A percentile compares a stretch with the other conserved stretches of the same genome.
Conservation (phyloP, 192 early-diverging fungal species). For the Pilaira anomala region DNA sequence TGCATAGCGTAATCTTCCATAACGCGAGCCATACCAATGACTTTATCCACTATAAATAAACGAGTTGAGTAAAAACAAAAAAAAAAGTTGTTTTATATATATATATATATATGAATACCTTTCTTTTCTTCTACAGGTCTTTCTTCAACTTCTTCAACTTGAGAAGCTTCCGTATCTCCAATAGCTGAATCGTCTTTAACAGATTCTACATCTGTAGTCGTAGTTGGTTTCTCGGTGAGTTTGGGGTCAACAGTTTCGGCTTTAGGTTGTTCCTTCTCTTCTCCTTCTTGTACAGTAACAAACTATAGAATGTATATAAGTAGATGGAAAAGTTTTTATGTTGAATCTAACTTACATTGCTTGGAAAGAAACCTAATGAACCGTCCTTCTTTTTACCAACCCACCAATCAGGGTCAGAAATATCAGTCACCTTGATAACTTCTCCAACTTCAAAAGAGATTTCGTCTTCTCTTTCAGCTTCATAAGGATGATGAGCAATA, state of each 20-base stretch:
- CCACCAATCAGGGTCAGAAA: slow-evolving; percentile 55
- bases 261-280: background rate
- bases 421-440: slow-evolving; percentile 53
- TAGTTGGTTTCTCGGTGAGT: background rate
- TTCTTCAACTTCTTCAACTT: background rate
- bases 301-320: too few relatives aligned
- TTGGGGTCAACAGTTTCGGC: too few relatives aligned
- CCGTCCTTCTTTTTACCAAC: slow-evolving; percentile 36
- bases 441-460: slow-evolving; percentile 56
- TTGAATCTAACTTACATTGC: slow-evolving; percentile 43
- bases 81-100: background rate
- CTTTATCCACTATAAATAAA: background rate
- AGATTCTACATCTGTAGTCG: background rate
- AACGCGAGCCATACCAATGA: slow-evolving; percentile 54
- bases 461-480: slow-evolving; percentile 62
- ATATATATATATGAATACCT: too few relatives aligned
- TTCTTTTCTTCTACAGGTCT: background rate
- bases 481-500: slow-evolving; percentile 47
- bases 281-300: slow-evolving; percentile 2
- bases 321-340: too few relatives aligned
- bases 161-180: background rate
- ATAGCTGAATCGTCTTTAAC: background rate
- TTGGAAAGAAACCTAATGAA: slow-evolving; percentile 42
- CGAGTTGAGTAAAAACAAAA: background rate
- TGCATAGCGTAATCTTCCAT: slow-evolving; percentile 69